phyloP scores from a whole-genome alignment of 2,329 filamentous ascomycete genomes.

The Epicoccum nigrum region DNA sequence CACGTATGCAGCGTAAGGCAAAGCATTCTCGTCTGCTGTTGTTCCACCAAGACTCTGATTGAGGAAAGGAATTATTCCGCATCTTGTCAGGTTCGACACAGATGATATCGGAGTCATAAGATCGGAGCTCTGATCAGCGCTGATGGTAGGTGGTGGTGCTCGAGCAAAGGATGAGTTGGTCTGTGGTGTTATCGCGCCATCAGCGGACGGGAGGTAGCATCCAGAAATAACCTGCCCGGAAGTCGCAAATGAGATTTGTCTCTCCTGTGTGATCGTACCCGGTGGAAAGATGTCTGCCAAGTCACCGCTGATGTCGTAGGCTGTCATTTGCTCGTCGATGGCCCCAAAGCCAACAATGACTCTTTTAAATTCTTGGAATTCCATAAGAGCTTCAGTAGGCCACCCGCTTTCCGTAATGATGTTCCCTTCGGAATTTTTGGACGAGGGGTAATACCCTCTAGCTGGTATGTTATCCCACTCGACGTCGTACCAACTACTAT shows the following conservation, averaged over 20 bases:
- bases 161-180: constrained; percentile 58
- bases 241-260: constrained; percentile 40
- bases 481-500: constrained; percentile 62
- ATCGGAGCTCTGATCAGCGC: constrained; percentile 30
- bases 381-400: constrained; percentile 66
- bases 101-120: constrained; percentile 30
- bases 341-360: constrained; percentile 62
- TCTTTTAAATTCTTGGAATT: constrained; percentile 60
- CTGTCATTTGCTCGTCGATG: constrained; percentile 62
- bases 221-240: constrained; percentile 55
- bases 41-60: constrained; percentile 60
- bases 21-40: constrained; percentile 57
- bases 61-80: constrained; percentile 66
- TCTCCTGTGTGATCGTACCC: constrained; percentile 37
- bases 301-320: constrained; percentile 63
- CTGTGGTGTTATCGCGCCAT: constrained; percentile 48
- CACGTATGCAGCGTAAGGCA: constrained; percentile 59
- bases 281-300: constrained; percentile 61
- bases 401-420: constrained; percentile 64
- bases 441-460: constrained; percentile 58
- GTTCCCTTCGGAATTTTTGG: constrained; percentile 45
- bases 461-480: constrained; percentile 52
- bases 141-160: constrained; percentile 25
- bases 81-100: constrained; percentile 55
- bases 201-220: constrained; percentile 59